phyloP scores from a whole-genome alignment of 306 rosid genomes.

The Prunus persica region Prunus_persica_NCBIv2 NC_034009.1:28609001-28609500 shows the following conservation, averaged over 20 bases:
- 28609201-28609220: conserved; percentile 47
- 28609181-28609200: conserved; percentile 83
- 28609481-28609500: neutral
- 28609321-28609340: neutral
- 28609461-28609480: neutral
- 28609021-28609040: conserved; percentile 64
- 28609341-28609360: neutral
- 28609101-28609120: conserved; percentile 49
- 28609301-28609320: neutral
- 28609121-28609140: conserved; percentile 67
- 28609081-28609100: conserved; percentile 7
- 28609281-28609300: neutral
- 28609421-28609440: neutral
- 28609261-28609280: conserved; percentile 14
- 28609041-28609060: conserved; percentile 13
- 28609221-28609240: conserved; percentile 77
- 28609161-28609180: conserved; percentile 63
- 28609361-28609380: neutral
- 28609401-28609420: neutral
- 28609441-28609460: neutral
- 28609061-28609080: conserved; percentile 11
- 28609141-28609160: conserved; percentile 60
- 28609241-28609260: neutral
- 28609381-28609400: neutral
- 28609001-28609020: conserved; percentile 66